A percentile compares a stretch with the other conserved stretches of the same genome.
Evolutionary conservation across 345 rosid species (phyloP).

Genomic region (Populus davidiana): DNA sequence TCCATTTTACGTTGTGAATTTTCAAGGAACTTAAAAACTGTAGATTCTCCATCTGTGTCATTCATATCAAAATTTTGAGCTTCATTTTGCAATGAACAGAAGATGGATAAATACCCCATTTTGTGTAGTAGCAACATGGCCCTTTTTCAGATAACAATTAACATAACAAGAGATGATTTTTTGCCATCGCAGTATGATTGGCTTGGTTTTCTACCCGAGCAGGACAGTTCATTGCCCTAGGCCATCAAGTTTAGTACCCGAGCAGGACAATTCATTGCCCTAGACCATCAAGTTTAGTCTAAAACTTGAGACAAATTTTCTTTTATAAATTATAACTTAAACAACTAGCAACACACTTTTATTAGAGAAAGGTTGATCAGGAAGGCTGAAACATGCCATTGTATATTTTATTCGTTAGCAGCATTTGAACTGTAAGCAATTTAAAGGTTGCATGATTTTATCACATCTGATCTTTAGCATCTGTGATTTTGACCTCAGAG

Average conservation of each 20-base stretch:
- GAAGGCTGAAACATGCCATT: background rate
- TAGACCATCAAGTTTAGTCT: background rate
- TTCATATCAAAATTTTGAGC: background rate
- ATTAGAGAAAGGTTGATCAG: background rate
- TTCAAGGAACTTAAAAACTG: background rate
- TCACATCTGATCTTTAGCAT: background rate
- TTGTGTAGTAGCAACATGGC: background rate
- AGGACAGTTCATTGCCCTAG: background rate
- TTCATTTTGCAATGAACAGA: background rate
- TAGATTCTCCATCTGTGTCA: background rate
- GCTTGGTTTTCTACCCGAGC: background rate
- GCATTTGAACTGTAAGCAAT: background rate
- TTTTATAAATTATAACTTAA: background rate
- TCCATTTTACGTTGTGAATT: background rate
- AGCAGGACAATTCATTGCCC: background rate
- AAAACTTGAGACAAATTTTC: background rate
- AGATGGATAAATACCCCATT: background rate
- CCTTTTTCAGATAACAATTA: background rate
- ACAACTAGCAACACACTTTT: background rate
- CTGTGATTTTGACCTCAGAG: background rate
- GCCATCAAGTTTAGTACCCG: too few relatives aligned
- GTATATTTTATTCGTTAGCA: background rate
- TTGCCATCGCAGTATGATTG: background rate
- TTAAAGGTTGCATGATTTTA: background rate
- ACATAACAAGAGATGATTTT: background rate